Base-by-base conservation (phyloP, 345 rosid genomes). In the Dipteronia dyeriana region DNA sequence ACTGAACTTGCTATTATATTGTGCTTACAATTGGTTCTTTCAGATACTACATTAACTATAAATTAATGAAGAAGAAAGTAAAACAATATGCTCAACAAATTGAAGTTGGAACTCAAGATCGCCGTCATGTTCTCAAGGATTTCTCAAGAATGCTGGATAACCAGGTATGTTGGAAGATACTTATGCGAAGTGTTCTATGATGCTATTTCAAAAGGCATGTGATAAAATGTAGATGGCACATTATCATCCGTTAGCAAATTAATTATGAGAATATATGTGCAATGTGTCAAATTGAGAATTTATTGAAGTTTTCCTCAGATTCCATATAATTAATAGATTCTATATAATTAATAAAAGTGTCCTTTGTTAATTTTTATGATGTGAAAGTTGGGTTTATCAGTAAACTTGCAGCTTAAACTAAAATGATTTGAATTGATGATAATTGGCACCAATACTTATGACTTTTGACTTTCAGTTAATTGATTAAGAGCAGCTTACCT, bases 131-230 rank as follows among this genome's bases (percentile, higher is more conserved):
- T 76, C 97, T 94, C 75, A 97, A 94, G 90, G 98, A 97, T 86
- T 97, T 97, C 92, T 97, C 99, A 9, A 89, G 91, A 79, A 91
- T 94, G 99, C 89, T 97, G 62, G 99, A 97, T 87, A 86, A 85
- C 82, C 94, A 96, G 90, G 99, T 91, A 81, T 25, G 72, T 56
- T 43, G 22, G 64, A 43, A 79, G 39, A 26, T 73, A 63, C 53
- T 26, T 23, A 13, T 67, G 6, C 13, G 26, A 63, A 62, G 26
- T 67, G 53, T 66, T 65, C 34, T 25, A 4, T 2, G 17, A 62
- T 14, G 19, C 49, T 65, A 7, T 75, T 75, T 64, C 34, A 51
- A 51, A 65, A 49, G 51, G 34, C n/a, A 23, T 31, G 45, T 41
- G 45, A 26, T 53, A 5, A 66, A 51, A 19, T 49, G 26, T 31